phyloP scores from a whole-genome alignment of 345 rosid genomes.

The Eucalyptus regnans region DNA sequence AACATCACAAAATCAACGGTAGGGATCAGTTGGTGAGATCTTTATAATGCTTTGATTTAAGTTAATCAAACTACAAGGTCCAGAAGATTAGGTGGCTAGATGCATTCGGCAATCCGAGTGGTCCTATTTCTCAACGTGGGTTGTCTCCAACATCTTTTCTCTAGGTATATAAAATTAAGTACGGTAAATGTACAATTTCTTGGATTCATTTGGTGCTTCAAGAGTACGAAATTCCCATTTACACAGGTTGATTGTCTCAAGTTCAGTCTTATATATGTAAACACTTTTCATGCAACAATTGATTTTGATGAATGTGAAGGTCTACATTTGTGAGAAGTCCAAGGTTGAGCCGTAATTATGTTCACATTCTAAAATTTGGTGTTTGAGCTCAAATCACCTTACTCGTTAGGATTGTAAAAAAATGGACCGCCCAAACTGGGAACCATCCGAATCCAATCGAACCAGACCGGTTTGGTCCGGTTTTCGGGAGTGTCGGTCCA shows the following conservation, averaged over 20 bases:
- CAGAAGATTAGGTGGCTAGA: not conserved
- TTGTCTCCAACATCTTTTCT: not conserved
- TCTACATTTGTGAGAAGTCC: not conserved
- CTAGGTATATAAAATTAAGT: not conserved
- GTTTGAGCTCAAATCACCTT: not conserved
- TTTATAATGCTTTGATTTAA: not conserved
- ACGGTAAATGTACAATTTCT: not conserved
- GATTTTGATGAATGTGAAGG: not conserved
- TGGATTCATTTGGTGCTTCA: not conserved
- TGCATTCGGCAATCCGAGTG: not conserved
- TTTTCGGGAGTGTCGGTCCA: fast-evolving
- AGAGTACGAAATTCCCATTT: not conserved
- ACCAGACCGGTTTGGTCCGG: fast-evolving
- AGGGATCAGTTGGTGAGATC: not conserved
- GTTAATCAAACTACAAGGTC: not conserved
- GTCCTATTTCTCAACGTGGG: not conserved
- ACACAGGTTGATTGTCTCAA: not conserved
- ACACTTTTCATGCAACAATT: not conserved
- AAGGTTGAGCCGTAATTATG: not conserved
- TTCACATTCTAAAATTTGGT: not conserved
- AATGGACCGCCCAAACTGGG: fast-evolving
- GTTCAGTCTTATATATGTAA: not conserved
- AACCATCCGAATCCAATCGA: fast-evolving
- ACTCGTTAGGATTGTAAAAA: no score
- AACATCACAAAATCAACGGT: not conserved